Evolutionary conservation across 2,329 filamentous ascomycete species (phyloP), one percentile per base, ranked within the genome.

Genomic region (Penicillium sp.): DNA sequence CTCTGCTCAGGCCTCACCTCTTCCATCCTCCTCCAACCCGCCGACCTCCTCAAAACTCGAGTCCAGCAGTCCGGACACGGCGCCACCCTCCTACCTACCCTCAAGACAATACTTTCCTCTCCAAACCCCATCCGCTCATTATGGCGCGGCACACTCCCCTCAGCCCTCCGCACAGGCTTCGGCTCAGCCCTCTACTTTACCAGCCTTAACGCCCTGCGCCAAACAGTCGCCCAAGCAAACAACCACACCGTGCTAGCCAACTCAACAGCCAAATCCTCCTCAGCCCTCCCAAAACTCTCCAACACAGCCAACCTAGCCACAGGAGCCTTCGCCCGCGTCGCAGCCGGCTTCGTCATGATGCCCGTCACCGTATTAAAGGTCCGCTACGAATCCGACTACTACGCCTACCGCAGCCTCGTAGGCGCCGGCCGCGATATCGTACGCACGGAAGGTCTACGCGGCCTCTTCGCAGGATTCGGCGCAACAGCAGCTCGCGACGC

Each of bases 291-390:
- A 0, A 89, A 89, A 60, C 81, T 97, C 39, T 90, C 88, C 56
- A 91, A 94, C 67, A 84, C 87, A 3, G 89, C 88, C 44, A 99
- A 99, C 66, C 80, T 99, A 17, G 76, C 89, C 10, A 91, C 93
- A 0, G 94, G 94, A 8, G 91, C 92, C 6, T 79, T 86, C 15
- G 92, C 94, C 20, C 83, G 94, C 46, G 91, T 91, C 1, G 86
- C 89, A 46, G 93, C 93, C 0, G 94, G 94, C 30, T 89, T 97
- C 66, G 76, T 95, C 39, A 85, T 97, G 75, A 97, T 97, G 90
- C 94, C 94, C 1, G 84, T 97, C 54, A 99, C 94, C 1, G 88
- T 99, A 37, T 87, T 99, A 66, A 99, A 99, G 69, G 94, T 97
- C 36, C 89, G 94, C 37, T 97, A 96, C 68, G 94, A 99, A 72